phyloP scores from a whole-genome alignment of 331 rosid genomes.

The Telfairia occidentalis region DNA sequence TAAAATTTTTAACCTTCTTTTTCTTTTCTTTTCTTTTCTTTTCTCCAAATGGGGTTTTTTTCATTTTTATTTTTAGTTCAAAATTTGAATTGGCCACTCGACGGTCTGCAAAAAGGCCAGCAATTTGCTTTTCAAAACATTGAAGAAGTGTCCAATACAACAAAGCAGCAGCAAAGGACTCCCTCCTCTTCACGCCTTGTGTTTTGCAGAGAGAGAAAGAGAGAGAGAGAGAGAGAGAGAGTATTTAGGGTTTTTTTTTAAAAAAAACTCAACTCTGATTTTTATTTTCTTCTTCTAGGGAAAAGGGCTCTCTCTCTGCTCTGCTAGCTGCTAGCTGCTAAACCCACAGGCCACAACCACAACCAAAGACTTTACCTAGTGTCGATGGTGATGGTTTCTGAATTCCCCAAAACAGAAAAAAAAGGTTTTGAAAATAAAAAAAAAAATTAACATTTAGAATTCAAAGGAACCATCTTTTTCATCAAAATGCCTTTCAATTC shows the following conservation, averaged over 20 bases:
- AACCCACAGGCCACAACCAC: not conserved
- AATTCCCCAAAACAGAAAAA: constrained; percentile 17
- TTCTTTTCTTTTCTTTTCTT: not conserved
- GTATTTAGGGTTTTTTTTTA: not conserved
- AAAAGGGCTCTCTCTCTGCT: constrained; percentile 25
- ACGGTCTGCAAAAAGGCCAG: constrained; percentile 26
- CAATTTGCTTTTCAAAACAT: constrained; percentile 19
- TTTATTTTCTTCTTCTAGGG: constrained; percentile 27
- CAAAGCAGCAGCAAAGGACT: not conserved
- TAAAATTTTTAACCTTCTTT: constrained; percentile 2
- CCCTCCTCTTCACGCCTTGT: constrained; percentile 2
- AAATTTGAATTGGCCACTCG: constrained; percentile 22
- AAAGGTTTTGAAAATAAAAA: not conserved
- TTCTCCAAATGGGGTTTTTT: not conserved
- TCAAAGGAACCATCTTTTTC: constrained; percentile 26
- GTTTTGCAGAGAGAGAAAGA: not conserved
- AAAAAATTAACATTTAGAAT: constrained; percentile 12
- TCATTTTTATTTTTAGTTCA: constrained; percentile 11
- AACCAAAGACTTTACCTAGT: constrained; percentile 24
- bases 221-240: not conserved
- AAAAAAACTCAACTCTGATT: no score
- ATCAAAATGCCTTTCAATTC: not conserved
- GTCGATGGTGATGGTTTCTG: constrained; percentile 44
- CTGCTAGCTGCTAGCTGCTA: not conserved
- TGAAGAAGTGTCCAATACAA: not conserved